These are phyloP conservation scores for Pezizomycotina sp. DNA, from an alignment of 2,329 filamentous ascomycete species.

Conservation along the genomic window DNA sequence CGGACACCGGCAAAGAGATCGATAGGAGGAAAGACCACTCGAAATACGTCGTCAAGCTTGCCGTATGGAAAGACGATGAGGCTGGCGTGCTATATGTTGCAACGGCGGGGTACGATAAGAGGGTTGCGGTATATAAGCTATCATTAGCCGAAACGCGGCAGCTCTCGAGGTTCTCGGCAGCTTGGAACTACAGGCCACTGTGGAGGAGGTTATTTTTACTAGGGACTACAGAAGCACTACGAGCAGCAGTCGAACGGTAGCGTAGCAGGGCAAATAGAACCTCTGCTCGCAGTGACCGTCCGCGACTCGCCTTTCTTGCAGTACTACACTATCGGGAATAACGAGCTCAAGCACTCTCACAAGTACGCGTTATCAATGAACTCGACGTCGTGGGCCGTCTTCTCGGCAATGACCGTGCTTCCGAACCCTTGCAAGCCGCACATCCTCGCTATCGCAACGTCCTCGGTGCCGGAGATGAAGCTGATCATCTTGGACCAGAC, in stretches of 20 bases:
- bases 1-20: constrained; percentile 10
- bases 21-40: constrained; percentile 15
- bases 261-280: too few species aligned
- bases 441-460: constrained; percentile 43
- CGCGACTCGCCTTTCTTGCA: constrained; percentile 12
- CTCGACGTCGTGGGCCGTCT: constrained; percentile 47
- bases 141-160: neutral
- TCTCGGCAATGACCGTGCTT: constrained; percentile 43
- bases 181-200: constrained; percentile 8
- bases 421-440: constrained; percentile 39
- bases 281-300: constrained; percentile 13
- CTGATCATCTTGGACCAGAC: constrained; percentile 44
- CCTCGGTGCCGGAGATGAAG: constrained; percentile 45
- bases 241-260: neutral
- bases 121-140: constrained; percentile 11
- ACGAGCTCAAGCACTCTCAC: constrained; percentile 5
- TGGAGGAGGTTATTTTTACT: constrained; percentile 18
- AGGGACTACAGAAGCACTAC: constrained; percentile 7
- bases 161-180: neutral
- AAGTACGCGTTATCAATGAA: constrained; percentile 8
- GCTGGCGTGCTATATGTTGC: constrained; percentile 16
- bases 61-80: constrained; percentile 9
- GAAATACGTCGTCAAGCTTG: constrained; percentile 23
- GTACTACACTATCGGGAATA: neutral
- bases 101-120: constrained; percentile 21